Percentiles rank a stretch among this genome's conserved stretches.
These are phyloP conservation scores for Fusarium compactum DNA, from an alignment of 2,329 filamentous ascomycete species.

Conservation along the genomic window DNA sequence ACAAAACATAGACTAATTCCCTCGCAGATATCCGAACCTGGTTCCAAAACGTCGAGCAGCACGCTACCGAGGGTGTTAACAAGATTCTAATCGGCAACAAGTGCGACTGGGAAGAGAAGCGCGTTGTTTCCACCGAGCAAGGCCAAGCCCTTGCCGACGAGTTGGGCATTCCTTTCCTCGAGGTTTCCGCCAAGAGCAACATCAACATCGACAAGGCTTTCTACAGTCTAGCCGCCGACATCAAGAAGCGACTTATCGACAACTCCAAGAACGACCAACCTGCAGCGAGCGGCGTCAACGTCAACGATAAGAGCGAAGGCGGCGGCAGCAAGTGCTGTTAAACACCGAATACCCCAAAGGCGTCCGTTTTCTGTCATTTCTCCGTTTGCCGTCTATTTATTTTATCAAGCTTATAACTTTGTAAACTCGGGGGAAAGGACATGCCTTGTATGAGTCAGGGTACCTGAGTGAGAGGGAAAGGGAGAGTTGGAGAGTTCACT, in stretches of 20 bases:
- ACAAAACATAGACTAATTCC: conserved; percentile 28
- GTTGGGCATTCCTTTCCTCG: conserved; percentile 96
- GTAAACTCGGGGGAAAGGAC: conserved; percentile 32
- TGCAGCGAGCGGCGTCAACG: conserved; percentile 72
- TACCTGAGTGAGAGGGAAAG: conserved; percentile 25
- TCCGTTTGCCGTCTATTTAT: conserved; percentile 41
- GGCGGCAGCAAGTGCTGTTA: conserved; percentile 83
- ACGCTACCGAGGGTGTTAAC: conserved; percentile 98
- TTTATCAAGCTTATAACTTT: conserved; percentile 45
- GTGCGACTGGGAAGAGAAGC: conserved; percentile 99
- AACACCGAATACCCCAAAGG: conserved; percentile 40
- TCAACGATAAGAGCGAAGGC: conserved; percentile 71
- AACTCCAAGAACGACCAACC: conserved; percentile 81
- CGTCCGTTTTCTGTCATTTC: conserved; percentile 40
- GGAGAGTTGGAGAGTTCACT: conserved; percentile 36
- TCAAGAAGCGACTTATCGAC: conserved; percentile 98
- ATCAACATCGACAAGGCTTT: conserved; percentile 99
- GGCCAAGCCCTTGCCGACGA: conserved; percentile 95
- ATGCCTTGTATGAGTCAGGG: conserved; percentile 32
- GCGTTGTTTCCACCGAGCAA: conserved; percentile 90
- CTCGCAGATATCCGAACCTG: conserved; percentile 93
- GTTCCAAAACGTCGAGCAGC: conserved; percentile 99
- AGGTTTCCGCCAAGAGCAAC: conserved; percentile 98
- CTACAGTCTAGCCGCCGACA: conserved; percentile 92
- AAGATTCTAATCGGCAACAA: conserved; percentile 99